Evolutionary conservation across 1,139 yeast genomes (phyloP).

Genomic region (Candida anutae): DNA sequence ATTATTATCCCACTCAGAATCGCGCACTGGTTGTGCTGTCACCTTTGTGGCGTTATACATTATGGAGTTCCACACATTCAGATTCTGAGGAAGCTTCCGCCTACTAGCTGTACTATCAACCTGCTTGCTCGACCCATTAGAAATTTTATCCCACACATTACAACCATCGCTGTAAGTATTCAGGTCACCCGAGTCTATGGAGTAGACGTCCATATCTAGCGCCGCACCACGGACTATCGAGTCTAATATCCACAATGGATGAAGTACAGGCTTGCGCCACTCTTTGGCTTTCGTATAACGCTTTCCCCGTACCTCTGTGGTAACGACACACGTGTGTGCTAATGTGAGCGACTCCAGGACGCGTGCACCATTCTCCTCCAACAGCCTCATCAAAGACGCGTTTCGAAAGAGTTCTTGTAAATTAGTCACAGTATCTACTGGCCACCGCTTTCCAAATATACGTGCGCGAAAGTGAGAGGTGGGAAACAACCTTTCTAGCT

Average conservation of each 20-base stretch:
- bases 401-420: slow-evolving; percentile 18
- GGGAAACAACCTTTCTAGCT: slow-evolving; percentile 6
- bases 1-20: slow-evolving; percentile 27
- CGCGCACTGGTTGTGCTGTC: slow-evolving; percentile 9
- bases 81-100: slow-evolving; percentile 17
- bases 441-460: slow-evolving; percentile 4
- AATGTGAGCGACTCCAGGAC: slow-evolving; percentile 51
- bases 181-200: slow-evolving; percentile 6
- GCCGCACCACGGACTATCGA: slow-evolving; percentile 55
- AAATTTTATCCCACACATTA: slow-evolving; percentile 38
- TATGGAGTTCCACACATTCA: slow-evolving; percentile 42
- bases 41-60: slow-evolving; percentile 28
- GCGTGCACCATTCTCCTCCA: slow-evolving; percentile 51
- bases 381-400: slow-evolving; percentile 20
- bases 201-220: slow-evolving; percentile 42
- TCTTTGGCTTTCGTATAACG: slow-evolving; percentile 56
- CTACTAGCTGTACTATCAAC: slow-evolving; percentile 11
- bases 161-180: slow-evolving; percentile 43
- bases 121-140: slow-evolving; percentile 6
- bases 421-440: slow-evolving; percentile 1
- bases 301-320: slow-evolving; percentile 49
- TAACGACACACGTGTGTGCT: slow-evolving; percentile 44
- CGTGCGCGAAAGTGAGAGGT: slow-evolving; percentile 7
- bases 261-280: slow-evolving; percentile 65
- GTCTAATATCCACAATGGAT: slow-evolving; percentile 70